Evolutionary conservation across 2,329 filamentous ascomycete genomes (phyloP).

Genomic region (Davidsoniella neocaledoniae): DNA sequence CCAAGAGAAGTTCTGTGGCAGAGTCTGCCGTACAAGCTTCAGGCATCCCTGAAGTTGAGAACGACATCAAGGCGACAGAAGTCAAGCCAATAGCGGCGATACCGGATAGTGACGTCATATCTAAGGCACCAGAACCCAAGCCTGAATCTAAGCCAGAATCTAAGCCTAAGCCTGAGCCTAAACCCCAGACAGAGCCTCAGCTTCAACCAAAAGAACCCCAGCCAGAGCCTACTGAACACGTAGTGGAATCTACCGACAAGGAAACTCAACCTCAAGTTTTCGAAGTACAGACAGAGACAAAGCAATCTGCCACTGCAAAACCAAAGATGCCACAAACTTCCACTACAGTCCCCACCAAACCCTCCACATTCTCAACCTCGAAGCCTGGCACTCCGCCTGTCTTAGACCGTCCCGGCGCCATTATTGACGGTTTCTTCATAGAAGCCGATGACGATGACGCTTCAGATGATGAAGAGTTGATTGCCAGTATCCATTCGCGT

Average conservation of each 20-base stretch:
- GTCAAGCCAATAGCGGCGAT: too few relatives aligned
- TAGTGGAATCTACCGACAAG: background rate
- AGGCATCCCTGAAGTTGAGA: background rate
- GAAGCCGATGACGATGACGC: slow-evolving; percentile 4
- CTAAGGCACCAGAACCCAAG: background rate
- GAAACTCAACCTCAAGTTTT: background rate
- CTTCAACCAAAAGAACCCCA: background rate
- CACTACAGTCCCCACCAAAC: background rate
- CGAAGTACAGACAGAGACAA: background rate
- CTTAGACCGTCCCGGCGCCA: background rate
- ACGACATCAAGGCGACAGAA: background rate
- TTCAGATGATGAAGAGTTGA: background rate
- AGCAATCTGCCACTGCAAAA: background rate
- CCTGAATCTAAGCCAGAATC: background rate
- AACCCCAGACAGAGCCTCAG: background rate
- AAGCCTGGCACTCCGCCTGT: background rate
- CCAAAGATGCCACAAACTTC: background rate
- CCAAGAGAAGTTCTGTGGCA: background rate
- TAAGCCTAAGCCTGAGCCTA: background rate
- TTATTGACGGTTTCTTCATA: background rate
- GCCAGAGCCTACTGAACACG: background rate
- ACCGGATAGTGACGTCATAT: too few relatives aligned
- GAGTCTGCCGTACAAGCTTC: too few relatives aligned
- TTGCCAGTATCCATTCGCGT: slow-evolving; percentile 1
- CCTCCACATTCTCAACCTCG: background rate